These are phyloP conservation scores for Nissolia schottii DNA, from an alignment of 306 rosid genomes.

Conservation along the genomic window DNA sequence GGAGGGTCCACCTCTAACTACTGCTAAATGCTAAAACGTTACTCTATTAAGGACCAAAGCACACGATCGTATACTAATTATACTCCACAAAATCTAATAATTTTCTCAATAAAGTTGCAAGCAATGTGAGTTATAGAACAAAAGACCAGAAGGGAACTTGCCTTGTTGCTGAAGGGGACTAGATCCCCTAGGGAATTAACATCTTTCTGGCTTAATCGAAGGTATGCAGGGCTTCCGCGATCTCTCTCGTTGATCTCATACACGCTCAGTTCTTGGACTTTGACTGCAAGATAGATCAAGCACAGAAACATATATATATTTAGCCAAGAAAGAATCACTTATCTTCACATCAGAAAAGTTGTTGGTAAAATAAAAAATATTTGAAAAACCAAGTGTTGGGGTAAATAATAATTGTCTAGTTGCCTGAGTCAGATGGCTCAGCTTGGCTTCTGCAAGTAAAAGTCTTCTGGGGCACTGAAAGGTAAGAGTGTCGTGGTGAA, in stretches of 20 bases:
- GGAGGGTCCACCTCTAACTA: too few species aligned
- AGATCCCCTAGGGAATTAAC: conserved; percentile 67
- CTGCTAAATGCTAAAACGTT: too few species aligned
- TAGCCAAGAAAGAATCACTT: neutral
- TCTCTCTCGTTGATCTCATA: conserved; percentile 73
- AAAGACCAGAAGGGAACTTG: neutral
- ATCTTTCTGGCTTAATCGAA: conserved; percentile 56
- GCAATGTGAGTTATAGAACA: neutral
- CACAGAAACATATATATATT: neutral
- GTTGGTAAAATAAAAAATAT: neutral
- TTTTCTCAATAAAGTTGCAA: too few species aligned
- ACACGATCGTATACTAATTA: too few species aligned
- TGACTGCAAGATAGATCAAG: conserved; percentile 35
- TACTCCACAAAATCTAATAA: too few species aligned
- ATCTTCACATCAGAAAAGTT: neutral
- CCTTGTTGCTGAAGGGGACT: conserved; percentile 73
- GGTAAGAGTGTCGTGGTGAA: neutral
- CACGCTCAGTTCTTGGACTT: conserved; percentile 54
- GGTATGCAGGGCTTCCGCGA: conserved; percentile 69
- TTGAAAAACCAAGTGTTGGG: neutral
- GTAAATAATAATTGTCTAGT: neutral
- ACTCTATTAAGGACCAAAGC: too few species aligned
- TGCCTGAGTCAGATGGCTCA: conserved; percentile 26
- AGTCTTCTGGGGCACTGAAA: conserved; percentile 19
- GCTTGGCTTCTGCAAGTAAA: conserved; percentile 48